Evolutionary conservation across 495 filamentous ascomycete species (phyloP).

Genomic region (Xylaria bambusicola): DNA sequence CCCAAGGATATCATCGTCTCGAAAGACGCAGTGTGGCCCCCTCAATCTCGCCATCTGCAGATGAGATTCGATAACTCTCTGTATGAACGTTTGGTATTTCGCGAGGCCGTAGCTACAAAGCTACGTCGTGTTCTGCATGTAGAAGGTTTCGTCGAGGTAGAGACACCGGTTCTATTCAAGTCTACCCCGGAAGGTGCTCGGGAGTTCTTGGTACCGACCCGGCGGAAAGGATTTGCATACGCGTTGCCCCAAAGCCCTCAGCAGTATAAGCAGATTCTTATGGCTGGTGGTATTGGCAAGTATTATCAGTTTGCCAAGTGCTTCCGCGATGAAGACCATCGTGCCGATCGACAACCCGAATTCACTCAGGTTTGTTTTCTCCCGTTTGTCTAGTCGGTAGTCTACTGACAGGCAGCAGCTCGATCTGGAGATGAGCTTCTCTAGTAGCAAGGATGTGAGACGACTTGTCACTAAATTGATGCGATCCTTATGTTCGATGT

Average conservation of each 20-base stretch:
- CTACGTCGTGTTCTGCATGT: constrained; percentile 49
- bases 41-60: constrained; percentile 79
- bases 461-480: constrained; percentile 19
- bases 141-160: constrained; percentile 72
- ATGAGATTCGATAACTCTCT: constrained; percentile 69
- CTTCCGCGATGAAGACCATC: constrained; percentile 92
- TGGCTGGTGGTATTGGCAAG: constrained; percentile 78
- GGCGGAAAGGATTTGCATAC: constrained; percentile 72
- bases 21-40: constrained; percentile 67
- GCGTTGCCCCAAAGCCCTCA: constrained; percentile 95
- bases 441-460: constrained; percentile 74
- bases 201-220: constrained; percentile 93
- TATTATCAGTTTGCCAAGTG: constrained; percentile 95
- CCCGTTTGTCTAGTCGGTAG: neutral
- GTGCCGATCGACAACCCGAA: constrained; percentile 93
- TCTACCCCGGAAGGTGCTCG: constrained; percentile 94
- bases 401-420: constrained; percentile 53
- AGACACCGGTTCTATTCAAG: constrained; percentile 94
- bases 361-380: constrained; percentile 76
- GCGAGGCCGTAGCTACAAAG: too few species aligned
- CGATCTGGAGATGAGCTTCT: constrained; percentile 91
- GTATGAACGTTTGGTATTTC: constrained; percentile 62
- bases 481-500: too few species aligned
- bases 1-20: constrained; percentile 75
- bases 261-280: constrained; percentile 97